A percentile compares a stretch with the other conserved stretches of the same genome.
Evolutionary conservation across 805 yeast genomes (phyloP).

Genomic region (Cyberlindnera samutprakarnensis): DNA sequence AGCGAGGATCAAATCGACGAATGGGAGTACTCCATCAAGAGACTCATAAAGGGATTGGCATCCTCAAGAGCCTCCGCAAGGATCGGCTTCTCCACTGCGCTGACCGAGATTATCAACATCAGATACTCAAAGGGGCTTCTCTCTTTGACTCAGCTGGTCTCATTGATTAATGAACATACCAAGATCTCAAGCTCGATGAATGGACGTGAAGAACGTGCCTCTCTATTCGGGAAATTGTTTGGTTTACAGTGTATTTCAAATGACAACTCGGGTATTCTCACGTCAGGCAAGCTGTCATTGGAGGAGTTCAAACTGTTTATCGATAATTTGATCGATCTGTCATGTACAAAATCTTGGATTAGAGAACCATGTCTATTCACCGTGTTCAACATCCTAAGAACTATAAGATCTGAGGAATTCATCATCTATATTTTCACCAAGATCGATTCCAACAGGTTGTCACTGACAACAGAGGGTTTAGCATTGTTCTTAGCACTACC

Average conservation of each 20-base stretch:
- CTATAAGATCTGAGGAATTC: constrained; percentile 13
- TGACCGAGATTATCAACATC: constrained; percentile 55
- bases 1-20: constrained; percentile 40
- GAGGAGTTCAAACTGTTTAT: constrained; percentile 34
- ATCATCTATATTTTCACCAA: constrained; percentile 29
- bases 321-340: constrained; percentile 44
- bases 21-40: constrained; percentile 74
- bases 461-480: constrained; percentile 71
- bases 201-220: constrained; percentile 78
- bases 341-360: constrained; percentile 72
- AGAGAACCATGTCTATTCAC: constrained; percentile 76
- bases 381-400: constrained; percentile 45
- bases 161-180: constrained; percentile 28
- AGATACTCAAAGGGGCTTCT: constrained; percentile 26
- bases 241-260: constrained; percentile 65
- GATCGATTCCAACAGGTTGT: constrained; percentile 46
- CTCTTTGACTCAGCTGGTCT: constrained; percentile 31
- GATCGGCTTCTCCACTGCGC: constrained; percentile 81
- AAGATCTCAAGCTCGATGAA: constrained; percentile 38
- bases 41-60: constrained; percentile 75
- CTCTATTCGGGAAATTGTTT: constrained; percentile 75
- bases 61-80: constrained; percentile 81
- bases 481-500: constrained; percentile 60
- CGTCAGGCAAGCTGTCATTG: not conserved
- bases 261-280: constrained; percentile 31